Evolutionary conservation across 2,329 filamentous ascomycete species (phyloP).

Genomic region (Colletotrichum sansevieriae): DNA sequence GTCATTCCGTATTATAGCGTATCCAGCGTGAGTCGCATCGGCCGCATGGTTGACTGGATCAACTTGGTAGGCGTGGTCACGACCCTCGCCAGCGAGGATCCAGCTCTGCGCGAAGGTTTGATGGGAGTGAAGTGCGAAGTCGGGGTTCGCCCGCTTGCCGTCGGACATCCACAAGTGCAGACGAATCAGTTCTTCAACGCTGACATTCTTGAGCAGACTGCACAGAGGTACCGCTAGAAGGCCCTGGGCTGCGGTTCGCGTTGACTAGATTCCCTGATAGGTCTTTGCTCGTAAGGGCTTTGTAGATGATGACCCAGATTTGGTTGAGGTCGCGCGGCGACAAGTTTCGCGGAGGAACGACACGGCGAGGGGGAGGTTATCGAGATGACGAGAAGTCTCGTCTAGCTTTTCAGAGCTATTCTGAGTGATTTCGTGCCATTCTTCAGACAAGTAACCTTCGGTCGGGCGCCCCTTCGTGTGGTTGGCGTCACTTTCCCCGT

Average conservation of each 20-base stretch:
- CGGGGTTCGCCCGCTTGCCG: too few relatives aligned
- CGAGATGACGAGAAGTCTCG: neutral
- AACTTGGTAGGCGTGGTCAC: conserved; percentile 48
- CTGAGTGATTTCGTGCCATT: conserved; percentile 3
- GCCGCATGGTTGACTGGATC: conserved; percentile 35
- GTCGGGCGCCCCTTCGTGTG: too few relatives aligned
- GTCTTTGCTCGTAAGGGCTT: neutral
- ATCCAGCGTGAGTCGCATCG: conserved; percentile 49
- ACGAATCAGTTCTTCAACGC: too few relatives aligned
- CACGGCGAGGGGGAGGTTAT: conserved; percentile 4
- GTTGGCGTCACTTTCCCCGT: too few relatives aligned
- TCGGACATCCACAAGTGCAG: too few relatives aligned
- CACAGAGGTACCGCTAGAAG: too few relatives aligned
- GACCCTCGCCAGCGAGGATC: conserved; percentile 51
- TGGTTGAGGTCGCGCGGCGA: neutral
- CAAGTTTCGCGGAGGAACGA: conserved; percentile 15
- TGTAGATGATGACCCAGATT: conserved; percentile 10
- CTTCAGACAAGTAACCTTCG: neutral
- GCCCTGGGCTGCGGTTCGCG: conserved; percentile 44
- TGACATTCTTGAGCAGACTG: too few relatives aligned
- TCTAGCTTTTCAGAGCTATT: neutral
- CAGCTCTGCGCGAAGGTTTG: conserved; percentile 49
- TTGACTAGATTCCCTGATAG: neutral
- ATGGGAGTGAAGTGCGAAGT: too few relatives aligned
- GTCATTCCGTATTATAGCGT: conserved; percentile 47